phyloP scores from a whole-genome alignment of 495 filamentous ascomycete genomes.

The Podospora didyma region DNA sequence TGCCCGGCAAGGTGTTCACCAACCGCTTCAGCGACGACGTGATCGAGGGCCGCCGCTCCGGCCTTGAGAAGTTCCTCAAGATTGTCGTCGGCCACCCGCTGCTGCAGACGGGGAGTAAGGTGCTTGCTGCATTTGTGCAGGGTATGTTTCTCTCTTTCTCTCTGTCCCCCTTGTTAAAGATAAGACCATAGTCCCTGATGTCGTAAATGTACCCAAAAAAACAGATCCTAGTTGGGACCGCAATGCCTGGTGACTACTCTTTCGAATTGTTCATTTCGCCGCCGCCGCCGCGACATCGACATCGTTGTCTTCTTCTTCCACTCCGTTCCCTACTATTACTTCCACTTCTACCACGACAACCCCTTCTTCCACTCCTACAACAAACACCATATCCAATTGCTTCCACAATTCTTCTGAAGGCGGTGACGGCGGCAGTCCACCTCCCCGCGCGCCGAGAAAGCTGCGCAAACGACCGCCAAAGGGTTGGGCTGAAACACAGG shows the following conservation, averaged over 20 bases:
- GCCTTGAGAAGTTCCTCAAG: slow-evolving; percentile 91
- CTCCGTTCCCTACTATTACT: background rate
- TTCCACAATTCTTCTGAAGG: background rate
- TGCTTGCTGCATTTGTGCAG: slow-evolving; percentile 92
- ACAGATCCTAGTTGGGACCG: slow-evolving; percentile 75
- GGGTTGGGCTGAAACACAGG: slow-evolving; percentile 27
- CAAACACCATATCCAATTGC: slow-evolving; percentile 2
- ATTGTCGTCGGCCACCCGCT: slow-evolving; percentile 96
- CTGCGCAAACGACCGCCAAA: slow-evolving; percentile 43
- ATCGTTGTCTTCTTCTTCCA: background rate
- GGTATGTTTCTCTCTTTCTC: slow-evolving; percentile 51
- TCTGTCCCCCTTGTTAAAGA: background rate
- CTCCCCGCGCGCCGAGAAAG: slow-evolving; percentile 40
- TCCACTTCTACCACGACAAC: background rate
- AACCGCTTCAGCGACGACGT: slow-evolving; percentile 98
- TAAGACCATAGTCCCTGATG: background rate
- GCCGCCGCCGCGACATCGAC: slow-evolving; percentile 11
- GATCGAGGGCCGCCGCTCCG: slow-evolving; percentile 90
- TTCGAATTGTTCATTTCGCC: slow-evolving; percentile 27
- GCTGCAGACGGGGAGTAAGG: slow-evolving; percentile 96
- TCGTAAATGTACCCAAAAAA: background rate
- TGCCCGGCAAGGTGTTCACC: slow-evolving; percentile 96
- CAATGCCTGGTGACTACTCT: slow-evolving; percentile 61
- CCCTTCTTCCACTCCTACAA: background rate
- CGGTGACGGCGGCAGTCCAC: background rate